A percentile compares a stretch with the other conserved stretches of the same genome.
Conservation (phyloP, 495 filamentous ascomycete genomes). For the Hyaloscypha finlandica region DNA sequence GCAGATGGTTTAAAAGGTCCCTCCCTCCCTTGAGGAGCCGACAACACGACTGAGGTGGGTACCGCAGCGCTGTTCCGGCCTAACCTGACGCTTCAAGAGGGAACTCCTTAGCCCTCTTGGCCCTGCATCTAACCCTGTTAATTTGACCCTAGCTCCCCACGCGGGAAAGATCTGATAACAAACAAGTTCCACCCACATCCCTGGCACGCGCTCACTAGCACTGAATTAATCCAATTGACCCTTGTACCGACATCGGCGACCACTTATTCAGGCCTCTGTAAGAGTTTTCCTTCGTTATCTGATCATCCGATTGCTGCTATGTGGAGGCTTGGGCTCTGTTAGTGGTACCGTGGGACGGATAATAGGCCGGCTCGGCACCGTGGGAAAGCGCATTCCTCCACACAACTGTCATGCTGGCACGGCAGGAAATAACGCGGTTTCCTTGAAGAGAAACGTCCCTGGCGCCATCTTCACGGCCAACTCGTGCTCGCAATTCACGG, state of each 20-base stretch:
- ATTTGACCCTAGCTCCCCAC: neutral
- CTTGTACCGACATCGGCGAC: neutral
- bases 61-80: neutral
- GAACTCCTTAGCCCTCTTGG: neutral
- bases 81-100: neutral
- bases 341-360: neutral
- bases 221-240: neutral
- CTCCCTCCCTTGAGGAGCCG: too few species aligned
- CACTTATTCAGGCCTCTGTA: neutral
- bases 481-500: neutral
- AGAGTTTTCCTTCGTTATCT: neutral
- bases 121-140: neutral
- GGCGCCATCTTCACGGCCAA: neutral
- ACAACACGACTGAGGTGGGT: neutral
- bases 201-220: neutral
- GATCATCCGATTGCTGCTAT: conserved; percentile 1
- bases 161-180: neutral
- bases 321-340: neutral
- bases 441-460: neutral
- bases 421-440: neutral
- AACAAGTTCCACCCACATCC: neutral
- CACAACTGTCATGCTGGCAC: neutral
- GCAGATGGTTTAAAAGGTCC: too few species aligned
- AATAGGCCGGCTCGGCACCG: neutral
- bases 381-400: conserved; percentile 2